These are phyloP conservation scores for Grosmannia huntii DNA, from an alignment of 2,329 filamentous ascomycete species.

Conservation along the genomic window DNA sequence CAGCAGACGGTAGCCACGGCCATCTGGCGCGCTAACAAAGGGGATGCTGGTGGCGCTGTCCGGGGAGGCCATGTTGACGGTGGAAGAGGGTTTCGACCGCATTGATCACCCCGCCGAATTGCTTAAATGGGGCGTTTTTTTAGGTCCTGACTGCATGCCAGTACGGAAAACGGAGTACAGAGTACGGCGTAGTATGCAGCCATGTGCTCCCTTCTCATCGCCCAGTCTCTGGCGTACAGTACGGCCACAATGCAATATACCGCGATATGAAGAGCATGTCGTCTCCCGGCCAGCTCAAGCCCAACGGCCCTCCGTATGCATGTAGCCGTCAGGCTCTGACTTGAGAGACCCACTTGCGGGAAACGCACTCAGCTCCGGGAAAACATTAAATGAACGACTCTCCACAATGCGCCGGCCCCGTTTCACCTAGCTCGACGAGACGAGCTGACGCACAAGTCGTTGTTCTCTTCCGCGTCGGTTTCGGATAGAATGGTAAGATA, in stretches of 20 bases:
- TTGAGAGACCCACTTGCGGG: background rate
- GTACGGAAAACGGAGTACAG: too few relatives aligned
- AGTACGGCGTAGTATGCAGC: too few relatives aligned
- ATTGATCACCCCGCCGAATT: background rate
- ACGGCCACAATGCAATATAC: too few relatives aligned
- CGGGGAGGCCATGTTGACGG: constrained; percentile 30
- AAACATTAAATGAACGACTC: background rate
- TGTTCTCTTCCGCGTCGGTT: background rate
- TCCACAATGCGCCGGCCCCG: background rate
- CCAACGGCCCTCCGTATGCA: background rate
- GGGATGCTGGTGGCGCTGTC: constrained; percentile 30
- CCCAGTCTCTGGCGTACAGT: too few relatives aligned
- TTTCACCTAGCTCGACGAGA: background rate
- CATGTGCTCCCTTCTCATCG: too few relatives aligned
- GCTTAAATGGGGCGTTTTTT: background rate
- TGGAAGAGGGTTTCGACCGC: background rate
- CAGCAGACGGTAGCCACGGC: constrained; percentile 43
- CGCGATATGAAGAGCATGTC: too few relatives aligned
- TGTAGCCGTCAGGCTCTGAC: background rate
- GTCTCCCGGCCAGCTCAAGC: background rate
- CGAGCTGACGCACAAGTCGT: background rate
- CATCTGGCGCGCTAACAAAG: constrained; percentile 35
- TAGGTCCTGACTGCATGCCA: background rate
- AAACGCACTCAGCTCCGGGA: background rate
- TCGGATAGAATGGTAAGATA: background rate